These are phyloP conservation scores for Carex cristatella DNA, from an alignment of 176 grass and related monocot genomes.

Conservation along the genomic window DNA sequence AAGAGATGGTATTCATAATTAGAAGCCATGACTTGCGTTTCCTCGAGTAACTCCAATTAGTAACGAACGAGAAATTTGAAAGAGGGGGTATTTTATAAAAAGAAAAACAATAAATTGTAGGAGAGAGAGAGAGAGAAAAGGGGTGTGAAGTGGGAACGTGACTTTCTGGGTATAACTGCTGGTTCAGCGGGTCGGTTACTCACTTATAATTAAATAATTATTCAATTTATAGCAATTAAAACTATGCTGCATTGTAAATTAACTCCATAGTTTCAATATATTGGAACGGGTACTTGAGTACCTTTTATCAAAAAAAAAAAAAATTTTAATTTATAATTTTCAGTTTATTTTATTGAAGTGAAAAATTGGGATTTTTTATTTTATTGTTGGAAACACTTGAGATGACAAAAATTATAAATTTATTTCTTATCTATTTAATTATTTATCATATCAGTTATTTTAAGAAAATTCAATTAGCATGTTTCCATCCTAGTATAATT, in stretches of 20 bases:
- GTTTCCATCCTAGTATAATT: too few relatives aligned
- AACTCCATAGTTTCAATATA: too few relatives aligned
- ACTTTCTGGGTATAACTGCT: neutral
- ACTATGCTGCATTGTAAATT: too few relatives aligned
- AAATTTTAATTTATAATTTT: neutral
- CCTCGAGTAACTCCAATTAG: neutral
- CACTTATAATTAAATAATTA: neutral
- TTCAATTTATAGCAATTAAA: neutral
- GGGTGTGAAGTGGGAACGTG: neutral
- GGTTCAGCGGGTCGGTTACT: neutral
- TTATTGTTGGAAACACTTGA: too few relatives aligned
- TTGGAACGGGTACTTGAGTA: too few relatives aligned
- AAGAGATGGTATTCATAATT: neutral
- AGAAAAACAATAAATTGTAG: neutral
- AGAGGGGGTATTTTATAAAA: neutral
- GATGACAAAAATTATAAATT: too few relatives aligned
- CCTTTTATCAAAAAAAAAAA: too few relatives aligned
- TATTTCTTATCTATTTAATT: too few relatives aligned
- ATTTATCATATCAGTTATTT: too few relatives aligned
- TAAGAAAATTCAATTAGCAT: neutral
- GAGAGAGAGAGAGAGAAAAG: neutral
- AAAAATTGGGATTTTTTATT: neutral
- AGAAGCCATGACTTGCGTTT: neutral
- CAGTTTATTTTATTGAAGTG: neutral
- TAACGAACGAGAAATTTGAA: neutral